phyloP scores from a whole-genome alignment of 495 filamentous ascomycete genomes.

The Collariella sp. region DNA sequence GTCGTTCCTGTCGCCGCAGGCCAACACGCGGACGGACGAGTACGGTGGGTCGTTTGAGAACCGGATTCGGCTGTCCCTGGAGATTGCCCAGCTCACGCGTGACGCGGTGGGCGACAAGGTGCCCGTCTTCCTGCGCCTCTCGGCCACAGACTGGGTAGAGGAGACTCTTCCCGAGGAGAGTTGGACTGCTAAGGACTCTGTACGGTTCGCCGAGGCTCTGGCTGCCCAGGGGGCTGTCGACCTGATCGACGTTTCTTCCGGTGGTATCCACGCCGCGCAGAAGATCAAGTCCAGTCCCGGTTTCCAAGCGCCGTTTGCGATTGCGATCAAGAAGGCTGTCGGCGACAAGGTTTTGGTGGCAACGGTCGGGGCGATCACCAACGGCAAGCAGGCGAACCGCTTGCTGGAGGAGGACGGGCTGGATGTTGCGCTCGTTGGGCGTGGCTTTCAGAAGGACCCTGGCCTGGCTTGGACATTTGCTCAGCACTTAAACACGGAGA shows the following conservation, averaged over 20 bases:
- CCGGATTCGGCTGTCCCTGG: conserved; percentile 47
- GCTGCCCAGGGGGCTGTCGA: conserved; percentile 52
- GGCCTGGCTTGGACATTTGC: conserved; percentile 51
- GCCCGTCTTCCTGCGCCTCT: conserved; percentile 56
- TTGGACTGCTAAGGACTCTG: conserved; percentile 31
- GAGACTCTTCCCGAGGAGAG: conserved; percentile 35
- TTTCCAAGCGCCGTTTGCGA: conserved; percentile 51
- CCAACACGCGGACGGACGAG: conserved; percentile 53
- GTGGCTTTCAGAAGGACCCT: conserved; percentile 63
- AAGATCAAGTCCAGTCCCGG: conserved; percentile 48
- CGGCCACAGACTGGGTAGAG: conserved; percentile 57
- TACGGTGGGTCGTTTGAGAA: conserved; percentile 62
- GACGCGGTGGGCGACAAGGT: conserved; percentile 43
- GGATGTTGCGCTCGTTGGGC: conserved; percentile 52
- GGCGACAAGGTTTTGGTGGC: conserved; percentile 48
- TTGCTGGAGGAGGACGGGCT: conserved; percentile 38
- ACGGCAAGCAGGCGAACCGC: conserved; percentile 46
- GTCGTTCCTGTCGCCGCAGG: conserved; percentile 38
- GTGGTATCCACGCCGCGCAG: conserved; percentile 49
- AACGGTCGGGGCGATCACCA: conserved; percentile 55
- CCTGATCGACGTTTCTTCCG: conserved; percentile 55
- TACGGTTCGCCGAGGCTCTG: conserved; percentile 28
- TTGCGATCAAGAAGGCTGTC: conserved; percentile 52
- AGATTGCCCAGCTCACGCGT: conserved; percentile 44
- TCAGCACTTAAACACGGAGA: conserved; percentile 4